Evolutionary conservation across 495 filamentous ascomycete genomes (phyloP).

Genomic region (Penicillium canariense): DNA sequence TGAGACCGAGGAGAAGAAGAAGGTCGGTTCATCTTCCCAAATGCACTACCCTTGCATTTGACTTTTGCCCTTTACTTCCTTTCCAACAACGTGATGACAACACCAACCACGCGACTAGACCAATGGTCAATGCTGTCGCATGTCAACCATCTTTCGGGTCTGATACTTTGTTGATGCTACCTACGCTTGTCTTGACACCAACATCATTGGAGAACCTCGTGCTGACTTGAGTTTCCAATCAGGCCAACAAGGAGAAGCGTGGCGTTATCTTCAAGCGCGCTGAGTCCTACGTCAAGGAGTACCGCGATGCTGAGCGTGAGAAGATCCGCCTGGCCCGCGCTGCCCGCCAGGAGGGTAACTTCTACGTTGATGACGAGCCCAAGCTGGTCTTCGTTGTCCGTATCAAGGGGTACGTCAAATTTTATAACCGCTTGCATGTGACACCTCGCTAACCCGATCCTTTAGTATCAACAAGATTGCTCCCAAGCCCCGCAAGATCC

Average conservation of each 20-base stretch:
- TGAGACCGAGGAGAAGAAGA: conserved; percentile 80
- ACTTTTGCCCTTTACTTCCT: neutral
- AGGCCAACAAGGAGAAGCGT: conserved; percentile 98
- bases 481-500: conserved; percentile 99
- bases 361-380: conserved; percentile 89
- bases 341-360: conserved; percentile 87
- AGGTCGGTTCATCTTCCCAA: conserved; percentile 59
- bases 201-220: conserved; percentile 13
- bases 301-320: conserved; percentile 96
- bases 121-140: conserved; percentile 90
- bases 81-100: conserved; percentile 66
- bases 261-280: conserved; percentile 98
- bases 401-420: conserved; percentile 82
- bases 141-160: conserved; percentile 99
- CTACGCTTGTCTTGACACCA: conserved; percentile 17
- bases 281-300: conserved; percentile 99
- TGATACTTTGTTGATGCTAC: conserved; percentile 57
- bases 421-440: neutral
- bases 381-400: conserved; percentile 98
- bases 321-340: conserved; percentile 88
- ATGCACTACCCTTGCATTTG: neutral
- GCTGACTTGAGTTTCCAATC: conserved; percentile 41
- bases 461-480: conserved; percentile 99
- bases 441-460: conserved; percentile 14
- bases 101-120: conserved; percentile 85